phyloP scores from a whole-genome alignment of 2,329 filamentous ascomycete genomes.

The Diaporthe citri region DNA sequence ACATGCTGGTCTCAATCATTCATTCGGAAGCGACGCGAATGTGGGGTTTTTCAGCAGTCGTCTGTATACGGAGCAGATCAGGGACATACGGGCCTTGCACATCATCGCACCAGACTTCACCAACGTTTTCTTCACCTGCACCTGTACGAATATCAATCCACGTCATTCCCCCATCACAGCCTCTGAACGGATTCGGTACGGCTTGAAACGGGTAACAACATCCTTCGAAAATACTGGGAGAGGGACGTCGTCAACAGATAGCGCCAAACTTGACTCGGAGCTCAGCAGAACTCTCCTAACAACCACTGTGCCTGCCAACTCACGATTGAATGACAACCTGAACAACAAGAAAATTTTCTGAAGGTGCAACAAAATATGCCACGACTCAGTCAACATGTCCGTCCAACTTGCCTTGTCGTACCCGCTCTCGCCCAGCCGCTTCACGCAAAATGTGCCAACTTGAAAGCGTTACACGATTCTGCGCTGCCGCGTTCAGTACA shows the following conservation, averaged over 20 bases:
- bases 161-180: constrained; percentile 34
- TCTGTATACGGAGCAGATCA: constrained; percentile 34
- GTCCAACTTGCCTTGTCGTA: constrained; percentile 39
- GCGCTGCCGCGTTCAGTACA: constrained; percentile 23
- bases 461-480: constrained; percentile 31
- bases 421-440: constrained; percentile 31
- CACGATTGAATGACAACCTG: constrained; percentile 40
- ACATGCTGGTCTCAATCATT: constrained; percentile 35
- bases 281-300: constrained; percentile 42
- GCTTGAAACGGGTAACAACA: constrained; percentile 39
- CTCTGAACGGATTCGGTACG: constrained; percentile 39
- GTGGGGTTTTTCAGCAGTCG: constrained; percentile 34
- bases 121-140: constrained; percentile 39
- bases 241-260: constrained; percentile 41
- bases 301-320: constrained; percentile 40
- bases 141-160: constrained; percentile 41
- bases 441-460: constrained; percentile 37
- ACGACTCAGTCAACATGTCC: constrained; percentile 39
- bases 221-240: constrained; percentile 36
- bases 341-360: constrained; percentile 35
- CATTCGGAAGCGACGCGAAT: constrained; percentile 37
- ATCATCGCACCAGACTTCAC: constrained; percentile 39
- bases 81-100: constrained; percentile 33
- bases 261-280: constrained; percentile 42
- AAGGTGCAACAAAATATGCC: constrained; percentile 32